These are phyloP conservation scores for Hypericum androsaemum DNA, from an alignment of 345 rosid species.

Conservation along the genomic window DNA sequence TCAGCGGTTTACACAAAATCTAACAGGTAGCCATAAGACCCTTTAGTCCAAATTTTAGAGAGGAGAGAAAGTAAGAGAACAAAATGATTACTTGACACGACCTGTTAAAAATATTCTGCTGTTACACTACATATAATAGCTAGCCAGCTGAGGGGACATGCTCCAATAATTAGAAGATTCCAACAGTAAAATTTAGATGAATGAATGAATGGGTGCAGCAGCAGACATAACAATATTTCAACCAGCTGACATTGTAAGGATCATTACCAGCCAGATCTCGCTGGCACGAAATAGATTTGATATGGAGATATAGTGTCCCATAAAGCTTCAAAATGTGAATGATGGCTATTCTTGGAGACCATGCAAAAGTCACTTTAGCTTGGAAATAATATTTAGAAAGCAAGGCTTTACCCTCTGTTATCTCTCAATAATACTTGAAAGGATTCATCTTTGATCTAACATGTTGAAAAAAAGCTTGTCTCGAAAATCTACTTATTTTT, in stretches of 20 bases:
- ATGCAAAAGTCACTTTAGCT: conserved; percentile 45
- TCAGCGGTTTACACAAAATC: too few relatives aligned
- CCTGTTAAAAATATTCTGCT: too few relatives aligned
- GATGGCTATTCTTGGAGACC: conserved; percentile 51
- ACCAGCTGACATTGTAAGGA: conserved; percentile 19
- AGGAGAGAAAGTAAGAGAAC: too few relatives aligned
- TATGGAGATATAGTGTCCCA: conserved; percentile 10
- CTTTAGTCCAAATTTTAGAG: too few relatives aligned
- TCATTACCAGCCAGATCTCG: conserved; percentile 30
- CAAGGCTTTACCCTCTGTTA: conserved; percentile 9
- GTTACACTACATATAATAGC: too few relatives aligned
- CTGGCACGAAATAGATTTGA: conserved; percentile 14
- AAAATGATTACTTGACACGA: conserved; percentile 13
- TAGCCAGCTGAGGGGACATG: neutral
- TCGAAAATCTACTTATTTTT: too few relatives aligned
- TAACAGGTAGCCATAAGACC: too few relatives aligned
- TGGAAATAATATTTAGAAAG: conserved; percentile 24
- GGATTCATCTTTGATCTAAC: conserved; percentile 16
- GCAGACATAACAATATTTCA: conserved; percentile 18
- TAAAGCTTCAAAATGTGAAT: conserved; percentile 48
- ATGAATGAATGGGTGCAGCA: neutral
- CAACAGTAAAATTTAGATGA: conserved; percentile 14
- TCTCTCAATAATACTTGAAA: neutral
- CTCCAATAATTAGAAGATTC: conserved; percentile 37
- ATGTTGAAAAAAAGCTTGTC: too few relatives aligned